Conservation (phyloP, 176 grass and related monocot genomes). For the Avena insularis region DNA sequence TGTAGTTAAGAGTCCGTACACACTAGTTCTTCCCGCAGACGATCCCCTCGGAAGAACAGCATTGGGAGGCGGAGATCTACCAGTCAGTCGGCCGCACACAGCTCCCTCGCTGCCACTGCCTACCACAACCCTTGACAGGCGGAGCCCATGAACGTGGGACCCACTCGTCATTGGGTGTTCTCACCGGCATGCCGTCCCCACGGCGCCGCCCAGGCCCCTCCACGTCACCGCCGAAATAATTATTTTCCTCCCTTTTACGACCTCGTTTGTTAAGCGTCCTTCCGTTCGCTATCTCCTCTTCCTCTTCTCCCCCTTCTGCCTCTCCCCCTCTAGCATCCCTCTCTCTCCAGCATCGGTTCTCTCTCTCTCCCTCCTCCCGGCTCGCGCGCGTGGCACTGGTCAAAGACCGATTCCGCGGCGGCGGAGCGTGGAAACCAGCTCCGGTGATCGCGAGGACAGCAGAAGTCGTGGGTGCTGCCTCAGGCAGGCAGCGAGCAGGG, state of each 20-base stretch:
- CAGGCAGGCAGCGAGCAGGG: background rate
- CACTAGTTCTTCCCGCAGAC: constrained; percentile 38
- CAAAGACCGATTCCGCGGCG: constrained; percentile 30
- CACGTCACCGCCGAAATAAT: constrained; percentile 67
- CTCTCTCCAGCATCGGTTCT: background rate
- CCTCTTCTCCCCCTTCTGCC: background rate
- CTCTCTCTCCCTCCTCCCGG: constrained; percentile 10
- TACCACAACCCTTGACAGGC: accelerated
- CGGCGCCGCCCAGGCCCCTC: constrained; percentile 43
- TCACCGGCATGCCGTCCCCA: constrained; percentile 33
- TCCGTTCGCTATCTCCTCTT: constrained; percentile 57
- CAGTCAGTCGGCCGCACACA: constrained; percentile 37
- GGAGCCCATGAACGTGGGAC: accelerated
- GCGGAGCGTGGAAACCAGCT: constrained; percentile 17
- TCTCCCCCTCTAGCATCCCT: background rate
- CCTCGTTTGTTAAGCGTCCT: constrained; percentile 55
- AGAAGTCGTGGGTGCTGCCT: constrained; percentile 6
- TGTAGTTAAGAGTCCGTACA: constrained; percentile 3
- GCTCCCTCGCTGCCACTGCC: constrained; percentile 11
- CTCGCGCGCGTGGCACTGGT: constrained; percentile 44
- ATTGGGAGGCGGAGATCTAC: constrained; percentile 64
- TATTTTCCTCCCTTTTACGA: constrained; percentile 49
- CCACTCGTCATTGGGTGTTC: background rate
- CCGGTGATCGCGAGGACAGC: background rate
- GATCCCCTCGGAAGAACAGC: constrained; percentile 43